A percentile compares a stretch with the other conserved stretches of the same genome.
Evolutionary conservation across 495 filamentous ascomycete species (phyloP).

Genomic region (Tuber umbilicatum): DNA sequence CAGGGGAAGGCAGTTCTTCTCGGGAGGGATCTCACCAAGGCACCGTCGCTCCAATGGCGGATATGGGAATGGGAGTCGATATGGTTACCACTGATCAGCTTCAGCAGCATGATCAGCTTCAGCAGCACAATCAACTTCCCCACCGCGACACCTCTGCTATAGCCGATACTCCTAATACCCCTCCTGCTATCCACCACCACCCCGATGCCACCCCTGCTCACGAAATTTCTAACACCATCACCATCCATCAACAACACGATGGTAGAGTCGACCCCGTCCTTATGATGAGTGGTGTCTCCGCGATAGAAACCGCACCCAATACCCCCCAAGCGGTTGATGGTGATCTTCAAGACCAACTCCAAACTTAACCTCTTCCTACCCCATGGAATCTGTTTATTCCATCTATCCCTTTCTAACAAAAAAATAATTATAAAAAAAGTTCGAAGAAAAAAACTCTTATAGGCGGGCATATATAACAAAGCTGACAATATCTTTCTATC

Average conservation of each 20-base stretch:
- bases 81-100: constrained; percentile 19
- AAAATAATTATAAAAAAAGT: constrained; percentile 2
- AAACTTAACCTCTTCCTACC: background rate
- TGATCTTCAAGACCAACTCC: background rate
- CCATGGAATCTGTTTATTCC: background rate
- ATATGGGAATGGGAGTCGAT: constrained; percentile 35
- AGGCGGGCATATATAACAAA: background rate
- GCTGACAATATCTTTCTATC: constrained; percentile 1
- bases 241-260: background rate
- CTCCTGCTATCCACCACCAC: background rate
- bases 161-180: background rate
- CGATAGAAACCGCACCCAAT: background rate
- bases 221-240: background rate
- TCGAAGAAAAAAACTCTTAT: background rate
- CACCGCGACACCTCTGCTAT: background rate
- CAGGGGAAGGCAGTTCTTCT: constrained; percentile 45
- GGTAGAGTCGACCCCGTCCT: constrained; percentile 22
- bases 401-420: background rate
- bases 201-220: background rate
- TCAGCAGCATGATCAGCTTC: constrained; percentile 21
- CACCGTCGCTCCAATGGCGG: constrained; percentile 25
- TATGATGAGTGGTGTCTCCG: constrained; percentile 9
- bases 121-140: constrained; percentile 5
- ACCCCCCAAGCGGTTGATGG: background rate
- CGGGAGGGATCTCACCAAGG: constrained; percentile 21